Base-by-base conservation (phyloP, 164 flowering plant genomes). In the Liquidambar formosana region DNA sequence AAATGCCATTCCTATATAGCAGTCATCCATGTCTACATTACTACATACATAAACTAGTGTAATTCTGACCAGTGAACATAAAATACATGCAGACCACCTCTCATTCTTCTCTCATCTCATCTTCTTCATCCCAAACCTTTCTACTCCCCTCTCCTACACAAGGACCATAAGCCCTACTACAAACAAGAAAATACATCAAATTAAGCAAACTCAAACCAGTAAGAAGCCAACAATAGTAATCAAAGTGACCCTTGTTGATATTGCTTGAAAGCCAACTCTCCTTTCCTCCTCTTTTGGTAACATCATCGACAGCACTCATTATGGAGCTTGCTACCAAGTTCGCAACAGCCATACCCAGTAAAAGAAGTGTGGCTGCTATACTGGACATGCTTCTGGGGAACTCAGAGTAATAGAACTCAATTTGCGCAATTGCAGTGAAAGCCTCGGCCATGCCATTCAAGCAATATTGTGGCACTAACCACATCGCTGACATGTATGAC, bases 301-400 rank as follows among this genome's bases (percentile, higher is more conserved):
- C 12, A 25, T 43, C 25, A 28, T 75, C 62, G 0, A 71, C 67
- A 5, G 27, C 10, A 10, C 5, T 74, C 45, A 76, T 47, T 14
- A 84, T 27, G 3, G 71, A 16, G 67, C 82, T 83, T 10, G 77
- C 82, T 1, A 78, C 43, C 72, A 82, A 49, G 57, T 61, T 79
- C 0, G 69, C 81, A 10, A 60, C 51, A 14, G 79, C 54, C 61
- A 71, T 14, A 4, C 78, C 80, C 10, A 77, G n/a, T 10, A 57
- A 57, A 14, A n/a, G 51, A 10, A 86, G 75, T 47, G 76, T 70
- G 18, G 76, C 26, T 3, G 83, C 88, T 26, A 84, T 69, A 45
- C 85, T 81, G 0, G 85, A 74, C 86, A 86, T 83, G 64, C 77
- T 78, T 61, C 68, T 83, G 0, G 89, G 85, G 28, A 82, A 68